These are phyloP conservation scores for Polyplosphaeria fusca DNA, from an alignment of 495 filamentous ascomycete genomes.

Conservation along the genomic window DNA sequence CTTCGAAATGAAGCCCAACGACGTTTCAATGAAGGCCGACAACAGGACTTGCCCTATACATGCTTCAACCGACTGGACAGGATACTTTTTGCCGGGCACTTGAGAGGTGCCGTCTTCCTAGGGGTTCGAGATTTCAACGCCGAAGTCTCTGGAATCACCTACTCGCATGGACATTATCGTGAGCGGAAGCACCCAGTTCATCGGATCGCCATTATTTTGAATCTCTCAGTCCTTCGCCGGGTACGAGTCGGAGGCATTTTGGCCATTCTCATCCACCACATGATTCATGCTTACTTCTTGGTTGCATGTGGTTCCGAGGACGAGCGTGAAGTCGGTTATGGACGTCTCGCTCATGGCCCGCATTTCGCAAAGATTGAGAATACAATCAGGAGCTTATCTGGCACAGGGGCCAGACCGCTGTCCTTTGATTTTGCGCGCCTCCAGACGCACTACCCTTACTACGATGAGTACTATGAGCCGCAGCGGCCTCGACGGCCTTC, in stretches of 20 bases:
- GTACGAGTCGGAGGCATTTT: conserved; percentile 7
- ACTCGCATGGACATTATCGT: conserved; percentile 6
- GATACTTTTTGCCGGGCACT: conserved; percentile 21
- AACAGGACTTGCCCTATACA: conserved; percentile 8
- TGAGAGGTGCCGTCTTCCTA: conserved; percentile 27
- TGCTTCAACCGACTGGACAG: conserved; percentile 24
- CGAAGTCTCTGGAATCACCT: conserved; percentile 25
- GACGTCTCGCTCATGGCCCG: conserved; percentile 24
- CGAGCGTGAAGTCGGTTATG: conserved; percentile 13
- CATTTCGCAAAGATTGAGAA: conserved; percentile 31
- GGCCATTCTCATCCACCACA: conserved; percentile 33
- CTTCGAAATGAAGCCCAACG: conserved; percentile 2
- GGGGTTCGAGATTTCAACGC: conserved; percentile 6
- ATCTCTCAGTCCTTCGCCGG: conserved; percentile 7
- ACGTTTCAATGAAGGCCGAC: neutral
- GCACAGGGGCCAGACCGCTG: conserved; percentile 4
- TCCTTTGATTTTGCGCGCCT: conserved; percentile 26
- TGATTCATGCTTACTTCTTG: conserved; percentile 37
- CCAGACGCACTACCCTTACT: neutral
- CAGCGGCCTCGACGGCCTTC: neutral
- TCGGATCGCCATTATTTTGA: conserved; percentile 25
- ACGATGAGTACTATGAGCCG: conserved; percentile 7
- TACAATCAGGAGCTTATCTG: conserved; percentile 26
- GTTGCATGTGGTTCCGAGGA: conserved; percentile 19
- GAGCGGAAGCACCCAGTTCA: conserved; percentile 11